These are phyloP conservation scores for Zygoascus tannicola DNA, from an alignment of 805 yeast genomes.

Conservation along the genomic window DNA sequence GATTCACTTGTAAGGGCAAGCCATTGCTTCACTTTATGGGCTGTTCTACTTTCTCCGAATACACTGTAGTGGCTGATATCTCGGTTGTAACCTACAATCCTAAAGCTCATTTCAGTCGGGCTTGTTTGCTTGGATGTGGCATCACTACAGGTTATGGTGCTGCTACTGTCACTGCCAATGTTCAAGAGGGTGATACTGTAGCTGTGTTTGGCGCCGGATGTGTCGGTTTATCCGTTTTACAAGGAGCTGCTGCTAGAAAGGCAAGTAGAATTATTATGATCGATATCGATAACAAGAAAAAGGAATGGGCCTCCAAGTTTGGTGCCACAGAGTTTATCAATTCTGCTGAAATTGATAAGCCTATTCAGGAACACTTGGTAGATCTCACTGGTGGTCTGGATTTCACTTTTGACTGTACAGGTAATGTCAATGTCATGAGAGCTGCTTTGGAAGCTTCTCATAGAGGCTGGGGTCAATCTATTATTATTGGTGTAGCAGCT, in stretches of 20 bases:
- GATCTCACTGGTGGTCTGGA: slow-evolving; percentile 96
- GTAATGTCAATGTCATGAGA: slow-evolving; percentile 93
- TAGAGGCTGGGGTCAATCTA: slow-evolving; percentile 97
- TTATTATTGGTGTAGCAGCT: slow-evolving; percentile 96
- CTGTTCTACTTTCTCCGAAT: slow-evolving; percentile 92
- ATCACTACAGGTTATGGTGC: slow-evolving; percentile 98
- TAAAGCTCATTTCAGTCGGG: slow-evolving; percentile 72
- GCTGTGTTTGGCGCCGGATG: slow-evolving; percentile 98
- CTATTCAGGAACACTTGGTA: slow-evolving; percentile 72
- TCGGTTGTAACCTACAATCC: slow-evolving; percentile 89
- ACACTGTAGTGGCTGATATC: slow-evolving; percentile 96
- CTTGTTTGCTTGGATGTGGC: slow-evolving; percentile 95
- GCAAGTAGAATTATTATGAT: slow-evolving; percentile 74
- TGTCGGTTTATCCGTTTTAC: slow-evolving; percentile 92
- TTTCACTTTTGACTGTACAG: slow-evolving; percentile 95
- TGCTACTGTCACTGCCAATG: slow-evolving; percentile 86
- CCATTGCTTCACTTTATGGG: slow-evolving; percentile 92
- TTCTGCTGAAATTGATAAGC: slow-evolving; percentile 62
- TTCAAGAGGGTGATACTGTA: slow-evolving; percentile 82
- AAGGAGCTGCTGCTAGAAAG: slow-evolving; percentile 80
- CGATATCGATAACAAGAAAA: slow-evolving; percentile 78
- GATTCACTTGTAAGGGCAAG: slow-evolving; percentile 74
- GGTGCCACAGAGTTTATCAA: slow-evolving; percentile 95
- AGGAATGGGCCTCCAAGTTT: slow-evolving; percentile 76
- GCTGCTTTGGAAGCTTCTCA: slow-evolving; percentile 94